Base-by-base conservation (phyloP, 2,329 filamentous ascomycete species). In the Diaporthe sp. region DNA sequence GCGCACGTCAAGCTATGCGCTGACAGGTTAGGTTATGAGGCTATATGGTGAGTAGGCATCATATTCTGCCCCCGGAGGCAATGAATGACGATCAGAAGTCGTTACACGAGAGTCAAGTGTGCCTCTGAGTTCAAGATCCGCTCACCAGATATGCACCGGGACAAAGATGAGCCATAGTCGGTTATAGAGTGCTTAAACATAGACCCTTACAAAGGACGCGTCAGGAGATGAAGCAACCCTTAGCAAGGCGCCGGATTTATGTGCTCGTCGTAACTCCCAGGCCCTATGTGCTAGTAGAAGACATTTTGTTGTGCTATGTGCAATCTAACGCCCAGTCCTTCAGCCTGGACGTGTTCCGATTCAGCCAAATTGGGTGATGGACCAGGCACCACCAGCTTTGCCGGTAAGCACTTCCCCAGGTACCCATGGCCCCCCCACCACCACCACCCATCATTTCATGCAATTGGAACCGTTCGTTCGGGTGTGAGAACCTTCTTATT, bases 321-420 rank as follows among this genome's bases (percentile, higher is more conserved):
- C 19, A 67, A 67, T 67, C 12, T 67, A 49, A 67, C 5, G 4
- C 15, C 28, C 61, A 37, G 19, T 49, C 25, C 61, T 67, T 67
- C 61, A 67, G 61, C 61, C 61, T 51, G 28, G 37, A 67, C 25
- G 37, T 15, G 12, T 34, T 65, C 61, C 42, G 5, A 51, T 67
- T 67, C 42, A 67, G 61, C 61, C 25, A 42, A 22, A 67, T 67
- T 67, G 61, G 44, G 28, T 25, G 19, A 49, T 37, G 15, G 19
- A n/a, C 22, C 6, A 37, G 42, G 37, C n/a, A 61, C 37, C 37
- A 10, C 39, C 58, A 61, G 37, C 34, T 28, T 28, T 25, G 19
- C 58, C 58, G 22, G 37, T 25, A 61, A 60, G 57, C 57, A n/a
- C 37, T 44, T 37, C 44, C 19, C 42, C 28, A 51, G 61, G 44